Conservation (phyloP, 768 basidiomycete genomes). For the Podaxis pistillaris region DNA sequence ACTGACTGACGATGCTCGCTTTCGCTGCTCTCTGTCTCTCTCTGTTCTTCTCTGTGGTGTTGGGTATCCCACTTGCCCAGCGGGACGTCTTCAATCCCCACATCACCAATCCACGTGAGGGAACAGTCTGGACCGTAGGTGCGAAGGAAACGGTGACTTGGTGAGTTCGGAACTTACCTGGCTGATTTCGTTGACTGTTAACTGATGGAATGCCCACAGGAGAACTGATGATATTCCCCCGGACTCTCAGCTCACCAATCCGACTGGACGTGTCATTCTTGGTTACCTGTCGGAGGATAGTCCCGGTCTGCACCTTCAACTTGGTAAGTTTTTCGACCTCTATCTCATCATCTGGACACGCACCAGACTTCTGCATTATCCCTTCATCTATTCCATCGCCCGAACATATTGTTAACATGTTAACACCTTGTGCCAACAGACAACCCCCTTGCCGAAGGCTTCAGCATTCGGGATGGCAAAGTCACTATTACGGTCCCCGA, state of each 20-base stretch:
- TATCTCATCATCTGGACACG: background rate
- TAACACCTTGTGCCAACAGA: conserved; percentile 33
- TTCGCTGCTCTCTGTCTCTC: conserved; percentile 28
- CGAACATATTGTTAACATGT: background rate
- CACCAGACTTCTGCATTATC: background rate
- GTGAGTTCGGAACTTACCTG: conserved; percentile 30
- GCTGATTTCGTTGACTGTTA: background rate
- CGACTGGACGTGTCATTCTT: conserved; percentile 48
- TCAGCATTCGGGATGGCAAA: conserved; percentile 50
- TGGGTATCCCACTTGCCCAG: conserved; percentile 35
- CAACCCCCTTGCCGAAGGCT: conserved; percentile 53
- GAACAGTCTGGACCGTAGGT: conserved; percentile 52
- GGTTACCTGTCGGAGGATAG: conserved; percentile 25
- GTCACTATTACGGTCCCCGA: conserved; percentile 53
- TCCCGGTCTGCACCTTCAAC: conserved; percentile 36
- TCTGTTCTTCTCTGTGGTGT: conserved; percentile 27
- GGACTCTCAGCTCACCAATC: conserved; percentile 45
- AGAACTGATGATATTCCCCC: conserved; percentile 47
- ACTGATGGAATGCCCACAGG: conserved; percentile 30
- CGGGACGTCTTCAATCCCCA: conserved; percentile 50
- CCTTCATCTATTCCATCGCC: background rate
- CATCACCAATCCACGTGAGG: conserved; percentile 45
- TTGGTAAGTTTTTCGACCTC: conserved; percentile 37
- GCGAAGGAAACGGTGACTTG: conserved; percentile 48
- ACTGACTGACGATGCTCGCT: conserved; percentile 24